Conservation (phyloP, 805 yeast genomes). For the Clavispora asparagi region DNA sequence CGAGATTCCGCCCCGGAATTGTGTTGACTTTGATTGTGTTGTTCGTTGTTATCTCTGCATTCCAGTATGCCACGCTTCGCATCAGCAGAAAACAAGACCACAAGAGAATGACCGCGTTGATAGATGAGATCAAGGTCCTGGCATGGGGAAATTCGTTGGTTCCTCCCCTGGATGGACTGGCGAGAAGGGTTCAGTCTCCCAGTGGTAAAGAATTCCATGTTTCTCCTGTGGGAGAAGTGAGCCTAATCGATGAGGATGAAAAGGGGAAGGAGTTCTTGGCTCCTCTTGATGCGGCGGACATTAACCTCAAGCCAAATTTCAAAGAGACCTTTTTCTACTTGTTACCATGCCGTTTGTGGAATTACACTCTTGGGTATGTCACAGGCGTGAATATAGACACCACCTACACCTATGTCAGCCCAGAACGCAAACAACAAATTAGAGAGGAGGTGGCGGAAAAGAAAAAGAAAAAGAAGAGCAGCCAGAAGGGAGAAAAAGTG, state of each 20-base stretch:
- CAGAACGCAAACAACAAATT: conserved; percentile 7
- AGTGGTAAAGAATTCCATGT: conserved; percentile 51
- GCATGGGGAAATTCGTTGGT: conserved; percentile 53
- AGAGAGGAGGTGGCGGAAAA: conserved; percentile 7
- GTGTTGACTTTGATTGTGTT: conserved; percentile 47
- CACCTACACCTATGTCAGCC: conserved; percentile 10
- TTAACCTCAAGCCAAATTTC: conserved; percentile 42
- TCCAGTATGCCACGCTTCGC: conserved; percentile 55
- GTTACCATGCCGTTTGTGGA: conserved; percentile 42
- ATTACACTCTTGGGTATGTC: conserved; percentile 35
- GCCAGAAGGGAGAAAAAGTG: conserved; percentile 37
- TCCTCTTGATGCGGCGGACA: conserved; percentile 42
- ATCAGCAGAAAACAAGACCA: conserved; percentile 54
- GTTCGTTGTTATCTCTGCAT: conserved; percentile 44
- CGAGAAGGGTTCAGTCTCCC: conserved; percentile 38
- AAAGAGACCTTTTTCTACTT: conserved; percentile 44
- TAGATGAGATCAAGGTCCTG: conserved; percentile 45
- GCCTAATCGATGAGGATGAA: conserved; percentile 39
- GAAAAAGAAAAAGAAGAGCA: conserved; percentile 23
- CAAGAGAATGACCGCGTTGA: conserved; percentile 48
- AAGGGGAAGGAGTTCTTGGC: conserved; percentile 26
- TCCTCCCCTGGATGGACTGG: conserved; percentile 48
- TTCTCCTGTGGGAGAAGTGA: conserved; percentile 51
- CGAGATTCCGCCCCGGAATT: conserved; percentile 66
- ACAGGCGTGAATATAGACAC: conserved; percentile 16